Base-by-base conservation (phyloP, 169 alveolate genomes). In the Plasmodium ovale region DNA sequence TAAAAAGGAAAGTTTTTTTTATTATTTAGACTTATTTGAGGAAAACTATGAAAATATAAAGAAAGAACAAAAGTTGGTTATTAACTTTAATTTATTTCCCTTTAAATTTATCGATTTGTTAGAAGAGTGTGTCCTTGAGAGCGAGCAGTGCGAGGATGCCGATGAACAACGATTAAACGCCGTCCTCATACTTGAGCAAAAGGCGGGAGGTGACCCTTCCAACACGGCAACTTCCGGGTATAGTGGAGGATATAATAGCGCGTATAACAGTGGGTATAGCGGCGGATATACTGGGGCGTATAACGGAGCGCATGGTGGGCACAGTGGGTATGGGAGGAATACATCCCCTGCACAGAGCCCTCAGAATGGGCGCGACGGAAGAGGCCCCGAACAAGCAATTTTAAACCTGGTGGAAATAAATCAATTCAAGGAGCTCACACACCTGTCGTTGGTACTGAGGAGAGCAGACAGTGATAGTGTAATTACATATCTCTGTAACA, bases 41-140 rank as follows among this genome's bases (percentile, higher is more conserved):
- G 89, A 79, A 19, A 79, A 79, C 65, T 79, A 79, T 56, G 89
- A 79, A 67, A 79, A 69, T 3, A 79, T 79, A 79, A 79, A 79
- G 37, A 49, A 54, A 44, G 89, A 79, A 65, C 89, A 79, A 31
- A 79, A 39, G 23, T 27, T 79, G 14, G 89, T 79, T 65, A 79
- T 79, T 19, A 79, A 79, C 58, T 79, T 79, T 65, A 70, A 79
- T 65, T 79, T 79, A 21, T 79, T 79, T 65, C 89, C 89, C 1
- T 79, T 79, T 79, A 79, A 79, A 49, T 79, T 79, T 64, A 79
- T 79, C 1, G 89, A 79, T 56, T 51, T 79, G 33, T 37, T 79
- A 21, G 89, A 79, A 51, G 89, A 79, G 19, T 79, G 89, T 49
- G 84, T 79, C 0, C 47, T 79, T 1, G 89, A 79, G 21, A 64